phyloP scores from a whole-genome alignment of 2,329 filamentous ascomycete genomes.

The Colletotrichum siamense region DNA sequence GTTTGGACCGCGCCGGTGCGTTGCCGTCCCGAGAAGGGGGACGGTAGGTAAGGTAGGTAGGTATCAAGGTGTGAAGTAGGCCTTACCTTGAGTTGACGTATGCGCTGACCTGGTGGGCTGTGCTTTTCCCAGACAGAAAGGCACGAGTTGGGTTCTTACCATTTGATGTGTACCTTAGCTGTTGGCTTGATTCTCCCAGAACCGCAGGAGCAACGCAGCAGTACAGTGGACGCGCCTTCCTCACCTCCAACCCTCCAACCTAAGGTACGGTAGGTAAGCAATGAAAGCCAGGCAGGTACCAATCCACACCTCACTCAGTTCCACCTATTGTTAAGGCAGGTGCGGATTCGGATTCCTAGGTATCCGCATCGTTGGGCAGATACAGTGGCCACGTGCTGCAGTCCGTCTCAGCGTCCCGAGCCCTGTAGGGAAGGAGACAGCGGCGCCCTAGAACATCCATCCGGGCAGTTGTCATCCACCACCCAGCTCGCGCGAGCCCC shows the following conservation, averaged over 20 bases:
- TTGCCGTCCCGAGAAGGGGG: not conserved
- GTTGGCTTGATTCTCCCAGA: not conserved
- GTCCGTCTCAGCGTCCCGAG: not conserved
- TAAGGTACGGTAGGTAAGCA: too few species aligned
- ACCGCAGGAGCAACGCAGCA: not conserved
- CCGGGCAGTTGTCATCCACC: not conserved
- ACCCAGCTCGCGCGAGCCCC: not conserved
- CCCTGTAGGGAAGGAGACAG: not conserved
- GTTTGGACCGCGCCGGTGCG: conserved; percentile 4
- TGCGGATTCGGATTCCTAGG: not conserved
- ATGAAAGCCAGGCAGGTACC: too few species aligned
- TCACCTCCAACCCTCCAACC: not conserved
- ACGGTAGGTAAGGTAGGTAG: not conserved
- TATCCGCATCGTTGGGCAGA: not conserved
- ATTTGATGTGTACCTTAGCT: not conserved
- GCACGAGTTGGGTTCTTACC: not conserved
- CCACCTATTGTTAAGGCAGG: not conserved
- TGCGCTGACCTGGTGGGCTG: not conserved
- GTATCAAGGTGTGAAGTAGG: not conserved
- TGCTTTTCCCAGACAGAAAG: not conserved
- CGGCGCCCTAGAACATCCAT: not conserved
- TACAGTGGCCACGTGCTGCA: conserved; percentile 11
- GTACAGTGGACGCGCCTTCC: not conserved
- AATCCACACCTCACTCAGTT: too few species aligned
- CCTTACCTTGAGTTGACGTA: not conserved